phyloP scores from a whole-genome alignment of 441 rosid species.

The Corymbia calophylla region DNA sequence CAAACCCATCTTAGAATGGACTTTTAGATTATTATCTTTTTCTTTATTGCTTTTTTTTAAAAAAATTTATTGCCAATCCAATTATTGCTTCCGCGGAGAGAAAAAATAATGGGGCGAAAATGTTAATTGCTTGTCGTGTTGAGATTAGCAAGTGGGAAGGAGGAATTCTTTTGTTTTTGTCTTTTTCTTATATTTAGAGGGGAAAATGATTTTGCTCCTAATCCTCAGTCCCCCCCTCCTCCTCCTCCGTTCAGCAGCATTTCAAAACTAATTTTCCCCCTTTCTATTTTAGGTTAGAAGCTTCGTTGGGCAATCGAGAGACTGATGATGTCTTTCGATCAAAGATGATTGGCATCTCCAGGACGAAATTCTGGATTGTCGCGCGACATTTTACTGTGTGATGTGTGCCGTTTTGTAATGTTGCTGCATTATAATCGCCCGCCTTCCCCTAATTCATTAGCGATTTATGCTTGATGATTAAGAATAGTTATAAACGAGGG shows the following conservation, averaged over 20 bases:
- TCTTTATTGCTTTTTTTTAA: too few species aligned
- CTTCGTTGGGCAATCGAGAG: not conserved
- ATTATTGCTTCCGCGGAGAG: not conserved
- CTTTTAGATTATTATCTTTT: not conserved
- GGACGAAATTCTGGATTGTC: not conserved
- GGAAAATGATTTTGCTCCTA: not conserved
- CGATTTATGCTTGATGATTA: not conserved
- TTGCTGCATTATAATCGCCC: not conserved
- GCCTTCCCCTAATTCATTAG: not conserved
- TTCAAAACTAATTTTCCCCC: not conserved
- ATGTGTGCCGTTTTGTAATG: not conserved
- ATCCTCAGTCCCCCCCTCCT: too few species aligned
- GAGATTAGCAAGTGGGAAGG: not conserved
- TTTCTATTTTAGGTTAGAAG: not conserved
- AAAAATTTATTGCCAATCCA: not conserved
- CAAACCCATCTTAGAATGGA: not conserved
- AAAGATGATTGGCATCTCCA: not conserved
- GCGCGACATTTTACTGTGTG: not conserved
- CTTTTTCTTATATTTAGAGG: not conserved
- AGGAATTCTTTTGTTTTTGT: accelerated
- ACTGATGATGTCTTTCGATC: not conserved
- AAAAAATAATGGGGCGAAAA: not conserved
- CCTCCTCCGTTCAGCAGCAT: not conserved
- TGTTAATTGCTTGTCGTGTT: not conserved
- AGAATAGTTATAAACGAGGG: not conserved